These are phyloP conservation scores for Lignosus rhinocerotis DNA, from an alignment of 1,284 basidiomycete genomes.

Conservation along the genomic window DNA sequence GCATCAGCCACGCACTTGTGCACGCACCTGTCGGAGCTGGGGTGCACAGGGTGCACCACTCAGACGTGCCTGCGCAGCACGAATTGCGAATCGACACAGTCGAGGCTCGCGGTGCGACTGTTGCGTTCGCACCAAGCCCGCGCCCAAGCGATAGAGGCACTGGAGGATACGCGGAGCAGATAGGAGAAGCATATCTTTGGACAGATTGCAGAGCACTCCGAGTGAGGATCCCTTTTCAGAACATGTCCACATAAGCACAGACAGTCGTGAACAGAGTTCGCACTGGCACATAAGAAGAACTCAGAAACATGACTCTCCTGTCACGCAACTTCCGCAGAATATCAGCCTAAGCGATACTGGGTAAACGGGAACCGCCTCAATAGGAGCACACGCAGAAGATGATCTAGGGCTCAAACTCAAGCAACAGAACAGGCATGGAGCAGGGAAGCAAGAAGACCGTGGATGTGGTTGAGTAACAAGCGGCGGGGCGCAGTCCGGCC, in stretches of 20 bases:
- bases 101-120: background rate
- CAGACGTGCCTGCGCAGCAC: background rate
- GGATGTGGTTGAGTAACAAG: background rate
- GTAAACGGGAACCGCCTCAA: background rate
- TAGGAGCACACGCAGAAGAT: background rate
- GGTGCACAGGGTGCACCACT: background rate
- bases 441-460: background rate
- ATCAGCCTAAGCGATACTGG: background rate
- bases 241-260: background rate
- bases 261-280: background rate
- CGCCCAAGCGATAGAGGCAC: background rate
- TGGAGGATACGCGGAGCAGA: background rate
- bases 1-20: constrained; percentile 1
- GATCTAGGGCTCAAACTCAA: background rate
- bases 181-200: background rate
- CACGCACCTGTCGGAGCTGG: background rate
- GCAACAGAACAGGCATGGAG: background rate
- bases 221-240: background rate
- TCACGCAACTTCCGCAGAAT: background rate
- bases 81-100: background rate
- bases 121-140: background rate
- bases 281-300: background rate
- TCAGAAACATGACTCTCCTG: background rate
- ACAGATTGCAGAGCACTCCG: background rate
- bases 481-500: background rate